Percentiles rank a stretch among this genome's conserved stretches.
These are phyloP conservation scores for Lycium ferocissimum DNA, from an alignment of 257 asterid species.

Conservation along the genomic window DNA sequence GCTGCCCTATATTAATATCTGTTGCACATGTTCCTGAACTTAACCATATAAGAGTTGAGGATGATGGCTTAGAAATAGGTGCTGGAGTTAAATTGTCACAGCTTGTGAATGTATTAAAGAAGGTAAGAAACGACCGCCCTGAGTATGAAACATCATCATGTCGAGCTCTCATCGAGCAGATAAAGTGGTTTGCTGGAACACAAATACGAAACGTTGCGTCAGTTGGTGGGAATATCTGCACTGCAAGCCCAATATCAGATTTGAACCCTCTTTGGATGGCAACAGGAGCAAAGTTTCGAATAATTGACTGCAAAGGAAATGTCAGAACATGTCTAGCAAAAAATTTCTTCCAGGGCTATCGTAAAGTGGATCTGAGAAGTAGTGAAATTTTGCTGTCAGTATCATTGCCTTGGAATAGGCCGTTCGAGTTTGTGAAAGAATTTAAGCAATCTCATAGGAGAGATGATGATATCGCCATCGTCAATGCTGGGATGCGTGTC, in stretches of 20 bases:
- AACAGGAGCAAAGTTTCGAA: slow-evolving; percentile 70
- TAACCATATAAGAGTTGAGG: slow-evolving; percentile 59
- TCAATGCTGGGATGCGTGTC: slow-evolving; percentile 92
- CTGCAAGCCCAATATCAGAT: slow-evolving; percentile 99
- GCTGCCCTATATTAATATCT: slow-evolving; percentile 77
- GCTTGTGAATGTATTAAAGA: slow-evolving; percentile 58
- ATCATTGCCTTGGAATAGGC: slow-evolving; percentile 83
- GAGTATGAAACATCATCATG: slow-evolving; percentile 79
- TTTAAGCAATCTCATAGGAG: slow-evolving; percentile 95
- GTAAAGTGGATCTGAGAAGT: slow-evolving; percentile 76
- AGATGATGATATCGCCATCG: slow-evolving; percentile 96
- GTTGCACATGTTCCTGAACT: slow-evolving; percentile 80
- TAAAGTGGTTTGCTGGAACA: slow-evolving; percentile 95
- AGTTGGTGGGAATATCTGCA: slow-evolving; percentile 93
- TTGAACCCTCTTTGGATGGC: slow-evolving; percentile 98
- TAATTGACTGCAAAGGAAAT: slow-evolving; percentile 67
- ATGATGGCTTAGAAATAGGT: slow-evolving; percentile 89
- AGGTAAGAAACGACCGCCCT: slow-evolving; percentile 53
- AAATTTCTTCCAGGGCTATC: slow-evolving; percentile 76
- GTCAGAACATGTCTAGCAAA: slow-evolving; percentile 69
- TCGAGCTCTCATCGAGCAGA: slow-evolving; percentile 73
- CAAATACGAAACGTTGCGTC: slow-evolving; percentile 89
- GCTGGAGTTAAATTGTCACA: slow-evolving; percentile 85
- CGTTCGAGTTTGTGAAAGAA: slow-evolving; percentile 78
- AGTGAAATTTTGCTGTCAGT: slow-evolving; percentile 79